These are phyloP conservation scores for Aureobasidium namibiae DNA, from an alignment of 2,329 filamentous ascomycete genomes.

Conservation along the genomic window DNA sequence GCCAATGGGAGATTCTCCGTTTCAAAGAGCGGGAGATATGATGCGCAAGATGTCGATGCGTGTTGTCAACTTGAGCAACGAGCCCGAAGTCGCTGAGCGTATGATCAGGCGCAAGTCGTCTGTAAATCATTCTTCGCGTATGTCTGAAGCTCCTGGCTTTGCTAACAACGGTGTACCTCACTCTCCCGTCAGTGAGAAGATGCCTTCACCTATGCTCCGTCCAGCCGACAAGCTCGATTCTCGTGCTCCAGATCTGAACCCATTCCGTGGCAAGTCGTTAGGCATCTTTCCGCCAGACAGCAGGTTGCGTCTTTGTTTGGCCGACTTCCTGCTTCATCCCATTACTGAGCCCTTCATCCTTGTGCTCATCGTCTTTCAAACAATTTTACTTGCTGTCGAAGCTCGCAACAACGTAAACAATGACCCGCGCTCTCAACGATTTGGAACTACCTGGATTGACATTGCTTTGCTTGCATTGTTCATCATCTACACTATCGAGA, in stretches of 20 bases:
- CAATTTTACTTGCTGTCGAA: constrained; percentile 79
- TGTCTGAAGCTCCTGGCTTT: constrained; percentile 42
- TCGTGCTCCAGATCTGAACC: constrained; percentile 48
- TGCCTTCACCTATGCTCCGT: constrained; percentile 24
- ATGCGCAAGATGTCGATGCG: constrained; percentile 79
- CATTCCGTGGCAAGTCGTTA: constrained; percentile 75
- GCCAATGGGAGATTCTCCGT: constrained; percentile 37
- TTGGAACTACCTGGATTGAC: constrained; percentile 63
- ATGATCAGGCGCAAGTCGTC: constrained; percentile 55
- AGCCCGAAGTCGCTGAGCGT: constrained; percentile 73
- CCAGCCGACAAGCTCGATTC: constrained; percentile 13
- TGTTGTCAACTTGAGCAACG: constrained; percentile 94
- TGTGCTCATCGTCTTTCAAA: constrained; percentile 78
- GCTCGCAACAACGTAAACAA: constrained; percentile 59
- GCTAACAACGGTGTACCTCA: constrained; percentile 18
- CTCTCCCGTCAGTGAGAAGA: constrained; percentile 26
- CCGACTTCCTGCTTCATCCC: constrained; percentile 78
- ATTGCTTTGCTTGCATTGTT: constrained; percentile 78
- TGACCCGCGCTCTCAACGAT: constrained; percentile 50
- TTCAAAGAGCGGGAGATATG: constrained; percentile 43
- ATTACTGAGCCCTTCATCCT: constrained; percentile 81
- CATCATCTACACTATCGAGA: constrained; percentile 79
- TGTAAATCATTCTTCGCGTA: constrained; percentile 42
- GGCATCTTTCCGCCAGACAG: constrained; percentile 78
- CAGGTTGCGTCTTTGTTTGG: constrained; percentile 62